Base-by-base conservation (phyloP, 805 yeast genomes). In the Zygosaccharomyces lentus region DNA sequence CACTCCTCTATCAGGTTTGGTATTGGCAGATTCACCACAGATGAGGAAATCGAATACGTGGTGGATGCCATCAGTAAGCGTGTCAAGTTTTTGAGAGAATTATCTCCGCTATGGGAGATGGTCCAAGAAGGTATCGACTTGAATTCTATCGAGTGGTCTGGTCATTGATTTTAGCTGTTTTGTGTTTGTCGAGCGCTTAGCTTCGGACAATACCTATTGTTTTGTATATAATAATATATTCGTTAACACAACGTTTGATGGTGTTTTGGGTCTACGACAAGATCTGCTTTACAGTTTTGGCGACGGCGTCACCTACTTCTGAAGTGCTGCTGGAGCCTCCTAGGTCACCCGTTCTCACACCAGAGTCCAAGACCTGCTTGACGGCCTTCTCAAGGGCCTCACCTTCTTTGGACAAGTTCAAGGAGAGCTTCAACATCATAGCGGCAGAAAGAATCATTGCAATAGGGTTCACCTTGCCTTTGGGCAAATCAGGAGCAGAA, bases 61-160 rank as follows among this genome's bases (percentile, higher is more conserved):
- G 76, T 93, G 53, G 74, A 84, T 48, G 96, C 96, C 10, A 87
- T 93, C 48, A 75, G 80, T 46, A 90, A 87, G 65, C 81, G 97
- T 68, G 98, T 93, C 45, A 83, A 82, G 53, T 88, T 88, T 70
- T 77, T 93, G 64, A 81, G 99, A 69, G 91, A 89, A 62, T 75
- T 93, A 70, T 82, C 93, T 47, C 99, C 99, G 40, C 74, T 93
- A 59, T 93, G 98, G 98, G 99, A 93, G 72, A 90, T 93, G 98
- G 96, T 88, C 47, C 96, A 93, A 69, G 98, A 93, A 55, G 99
- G 99, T 56, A 91, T 93, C 60, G 99, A 93, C 64, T 74, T 93
- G 66, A 78, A 84, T 61, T 77, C 95, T 27, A 93, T 93, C 60
- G 95, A 93, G 72, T 93, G 99, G 99, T 87, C 96, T 49, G 98